Conservation (phyloP, 345 rosid genomes). For the Salix arbutifolia region DNA sequence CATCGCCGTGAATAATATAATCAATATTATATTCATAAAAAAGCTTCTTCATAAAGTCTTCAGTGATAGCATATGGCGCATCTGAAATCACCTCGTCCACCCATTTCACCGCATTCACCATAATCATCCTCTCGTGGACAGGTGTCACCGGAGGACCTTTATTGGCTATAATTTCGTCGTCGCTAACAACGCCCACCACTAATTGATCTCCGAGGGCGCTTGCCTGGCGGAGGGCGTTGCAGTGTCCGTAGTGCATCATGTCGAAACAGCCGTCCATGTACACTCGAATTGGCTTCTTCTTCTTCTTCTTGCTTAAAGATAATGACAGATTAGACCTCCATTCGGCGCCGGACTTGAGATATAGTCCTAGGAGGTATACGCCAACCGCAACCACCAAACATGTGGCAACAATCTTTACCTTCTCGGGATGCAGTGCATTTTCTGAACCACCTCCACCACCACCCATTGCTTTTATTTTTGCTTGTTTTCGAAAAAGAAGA, state of each 20-base stretch:
- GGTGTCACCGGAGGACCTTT: conserved; percentile 80
- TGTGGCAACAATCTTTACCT: background rate
- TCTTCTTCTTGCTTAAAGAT: conserved; percentile 13
- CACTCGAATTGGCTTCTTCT: conserved; percentile 53
- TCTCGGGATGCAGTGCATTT: background rate
- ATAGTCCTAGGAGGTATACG: conserved; percentile 14
- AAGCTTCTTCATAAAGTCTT: conserved; percentile 65
- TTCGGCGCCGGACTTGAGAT: conserved; percentile 7
- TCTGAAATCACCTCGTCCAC: conserved; percentile 70
- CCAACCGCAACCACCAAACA: conserved; percentile 12
- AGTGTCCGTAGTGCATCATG: conserved; percentile 85
- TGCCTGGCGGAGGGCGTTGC: conserved; percentile 79
- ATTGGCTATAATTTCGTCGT: conserved; percentile 59
- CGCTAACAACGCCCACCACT: conserved; percentile 78
- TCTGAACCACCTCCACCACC: background rate
- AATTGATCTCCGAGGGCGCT: conserved; percentile 61
- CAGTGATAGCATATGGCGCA: conserved; percentile 72
- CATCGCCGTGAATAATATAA: conserved; percentile 73
- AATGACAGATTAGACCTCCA: background rate
- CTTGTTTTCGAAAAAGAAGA: background rate
- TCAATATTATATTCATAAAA: conserved; percentile 64
- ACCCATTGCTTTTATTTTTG: background rate
- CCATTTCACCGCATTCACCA: conserved; percentile 77
- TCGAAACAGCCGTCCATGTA: conserved; percentile 87
- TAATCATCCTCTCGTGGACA: conserved; percentile 59